Conservation (phyloP, 306 rosid genomes). For the Prunus davidiana region DNA sequence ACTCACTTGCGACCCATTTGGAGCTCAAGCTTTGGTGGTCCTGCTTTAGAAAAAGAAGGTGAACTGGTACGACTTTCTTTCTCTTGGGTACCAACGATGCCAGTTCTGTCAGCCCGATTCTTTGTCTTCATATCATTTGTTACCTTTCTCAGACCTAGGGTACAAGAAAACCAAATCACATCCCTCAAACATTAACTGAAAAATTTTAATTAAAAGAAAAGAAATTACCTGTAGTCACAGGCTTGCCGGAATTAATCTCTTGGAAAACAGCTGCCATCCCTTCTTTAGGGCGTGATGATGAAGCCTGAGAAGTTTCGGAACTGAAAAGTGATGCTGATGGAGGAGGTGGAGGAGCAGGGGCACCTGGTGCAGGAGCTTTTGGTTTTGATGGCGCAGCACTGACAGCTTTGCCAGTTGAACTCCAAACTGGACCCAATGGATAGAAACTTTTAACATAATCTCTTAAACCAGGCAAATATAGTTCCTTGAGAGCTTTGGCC, state of each 20-base stretch:
- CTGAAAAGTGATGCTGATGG: constrained; percentile 83
- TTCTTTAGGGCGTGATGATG: constrained; percentile 75
- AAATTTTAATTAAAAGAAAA: constrained; percentile 5
- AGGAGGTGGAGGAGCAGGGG: constrained; percentile 85
- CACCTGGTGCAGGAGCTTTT: constrained; percentile 53
- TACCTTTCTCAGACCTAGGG: constrained; percentile 84
- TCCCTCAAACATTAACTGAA: constrained; percentile 9
- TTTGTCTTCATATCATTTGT: constrained; percentile 90
- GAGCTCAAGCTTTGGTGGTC: constrained; percentile 92
- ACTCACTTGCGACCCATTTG: constrained; percentile 99
- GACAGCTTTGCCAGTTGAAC: constrained; percentile 58
- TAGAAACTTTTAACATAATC: constrained; percentile 79
- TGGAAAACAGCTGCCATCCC: constrained; percentile 97
- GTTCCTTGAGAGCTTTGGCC: constrained; percentile 94
- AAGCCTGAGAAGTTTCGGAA: constrained; percentile 73
- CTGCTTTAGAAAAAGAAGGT: constrained; percentile 57
- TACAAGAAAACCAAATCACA: constrained; percentile 17
- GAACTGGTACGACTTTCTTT: constrained; percentile 54
- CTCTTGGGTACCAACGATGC: constrained; percentile 55
- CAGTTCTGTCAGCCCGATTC: constrained; percentile 80
- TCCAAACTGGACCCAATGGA: constrained; percentile 96
- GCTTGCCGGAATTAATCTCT: constrained; percentile 59
- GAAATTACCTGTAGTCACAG: constrained; percentile 68
- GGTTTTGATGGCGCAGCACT: constrained; percentile 55
- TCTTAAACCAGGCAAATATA: constrained; percentile 88